Evolutionary conservation across 202 grass and related monocot genomes (phyloP), one percentile per base, ranked within the genome.

Genomic region (Carex sylvatica): DNA sequence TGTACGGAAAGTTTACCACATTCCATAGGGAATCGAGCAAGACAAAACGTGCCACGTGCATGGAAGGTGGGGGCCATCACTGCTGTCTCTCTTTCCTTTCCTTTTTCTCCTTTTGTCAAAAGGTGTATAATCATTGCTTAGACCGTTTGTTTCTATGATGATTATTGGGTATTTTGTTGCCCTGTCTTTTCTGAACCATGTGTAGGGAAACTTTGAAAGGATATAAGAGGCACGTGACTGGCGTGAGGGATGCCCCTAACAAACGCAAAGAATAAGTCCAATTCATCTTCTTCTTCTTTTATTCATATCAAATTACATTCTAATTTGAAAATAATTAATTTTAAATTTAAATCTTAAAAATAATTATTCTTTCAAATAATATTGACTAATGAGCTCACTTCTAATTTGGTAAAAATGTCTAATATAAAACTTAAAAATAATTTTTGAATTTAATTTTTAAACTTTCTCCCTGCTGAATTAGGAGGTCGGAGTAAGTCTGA

Each of bases 61-160:
- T 7, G 31, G 58, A 30, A 80, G 35, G 36, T 6, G 35, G 77
- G 56, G 56, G 9, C 60, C 78, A 80, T 80, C 33, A 80, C 2
- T 64, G 58, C 35, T 80, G 78, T 63, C 70, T 52, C 70, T 74
- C n/a, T 2, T 2, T 31, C 24, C 66, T 44, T 35, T 35, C 31
- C 18, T 80, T 61, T 63, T 28, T 44, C 1, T 3, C 4, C 59
- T 78, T 60, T 44, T 40, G 58, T 80, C 58, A 51, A 80, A 65
- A 80, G 35, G 33, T 14, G 18, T 15, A 80, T 59, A 65, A 80
- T 80, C 59, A 80, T 80, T 80, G 78, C 78, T 19, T 80, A 16
- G 58, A 80, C 61, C 40, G 61, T 47, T 49, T 49, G 46, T 49
- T 49, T 65, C 10, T 65, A 30, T 52, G 1, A 65, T 81, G 18